Conservation (phyloP, 2,329 filamentous ascomycete species). For the Fusarium brevicatenulatum region DNA sequence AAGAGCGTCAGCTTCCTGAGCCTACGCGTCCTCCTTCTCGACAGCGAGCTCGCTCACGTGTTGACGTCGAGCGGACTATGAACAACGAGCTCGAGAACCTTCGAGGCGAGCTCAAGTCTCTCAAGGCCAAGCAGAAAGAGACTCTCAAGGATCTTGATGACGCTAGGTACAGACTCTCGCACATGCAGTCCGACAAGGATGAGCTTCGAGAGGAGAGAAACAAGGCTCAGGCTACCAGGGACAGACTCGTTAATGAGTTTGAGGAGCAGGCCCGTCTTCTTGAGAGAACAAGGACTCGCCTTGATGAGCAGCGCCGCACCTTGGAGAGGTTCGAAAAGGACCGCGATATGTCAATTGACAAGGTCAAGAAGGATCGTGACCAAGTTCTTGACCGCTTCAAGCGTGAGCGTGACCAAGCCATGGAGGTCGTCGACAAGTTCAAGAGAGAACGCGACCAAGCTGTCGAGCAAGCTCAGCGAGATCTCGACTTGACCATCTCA, state of each 20-base stretch:
- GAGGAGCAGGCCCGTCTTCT: slow-evolving; percentile 31
- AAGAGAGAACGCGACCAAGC: slow-evolving; percentile 37
- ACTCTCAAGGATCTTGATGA: slow-evolving; percentile 39
- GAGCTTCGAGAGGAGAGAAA: slow-evolving; percentile 41
- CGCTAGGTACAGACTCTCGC: slow-evolving; percentile 36
- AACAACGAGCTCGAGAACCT: slow-evolving; percentile 38
- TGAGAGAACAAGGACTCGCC: slow-evolving; percentile 27
- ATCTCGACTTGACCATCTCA: slow-evolving; percentile 27
- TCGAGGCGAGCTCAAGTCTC: slow-evolving; percentile 31
- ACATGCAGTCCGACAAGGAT: slow-evolving; percentile 42
- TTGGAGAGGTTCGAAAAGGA: slow-evolving; percentile 36
- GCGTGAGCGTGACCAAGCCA: slow-evolving; percentile 30
- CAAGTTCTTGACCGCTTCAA: slow-evolving; percentile 23
- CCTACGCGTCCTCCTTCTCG: slow-evolving; percentile 27
- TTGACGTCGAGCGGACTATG: slow-evolving; percentile 37
- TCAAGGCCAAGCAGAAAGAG: slow-evolving; percentile 39
- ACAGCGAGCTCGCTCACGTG: slow-evolving; percentile 33
- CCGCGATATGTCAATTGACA: slow-evolving; percentile 31
- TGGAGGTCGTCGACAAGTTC: slow-evolving; percentile 32
- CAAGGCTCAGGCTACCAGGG: slow-evolving; percentile 37
- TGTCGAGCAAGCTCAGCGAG: slow-evolving; percentile 30
- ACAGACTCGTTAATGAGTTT: slow-evolving; percentile 34
- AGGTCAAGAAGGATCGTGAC: slow-evolving; percentile 37
- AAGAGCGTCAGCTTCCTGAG: slow-evolving; percentile 28
- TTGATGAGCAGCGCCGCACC: slow-evolving; percentile 36